Conservation (phyloP, 768 basidiomycete species). For the Russula olivacea region DNA sequence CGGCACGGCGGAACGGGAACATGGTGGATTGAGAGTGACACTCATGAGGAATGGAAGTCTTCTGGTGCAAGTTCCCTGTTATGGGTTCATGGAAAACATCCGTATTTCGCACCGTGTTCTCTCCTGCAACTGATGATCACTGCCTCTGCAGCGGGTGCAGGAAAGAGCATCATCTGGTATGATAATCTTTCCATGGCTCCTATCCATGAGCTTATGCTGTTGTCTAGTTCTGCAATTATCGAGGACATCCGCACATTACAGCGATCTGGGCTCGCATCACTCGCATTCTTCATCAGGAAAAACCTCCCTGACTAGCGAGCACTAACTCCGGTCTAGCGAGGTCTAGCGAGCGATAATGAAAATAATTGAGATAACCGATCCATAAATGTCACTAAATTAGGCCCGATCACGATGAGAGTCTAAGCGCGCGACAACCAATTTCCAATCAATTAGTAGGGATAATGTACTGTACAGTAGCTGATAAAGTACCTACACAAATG, state of each 20-base stretch:
- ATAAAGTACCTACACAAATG: too few relatives aligned
- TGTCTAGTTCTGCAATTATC: background rate
- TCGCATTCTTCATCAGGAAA: slow-evolving; percentile 10
- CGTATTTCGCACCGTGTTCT: too few relatives aligned
- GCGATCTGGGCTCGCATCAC: background rate
- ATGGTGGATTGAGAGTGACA: background rate
- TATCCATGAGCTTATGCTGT: background rate
- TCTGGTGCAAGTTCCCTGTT: background rate
- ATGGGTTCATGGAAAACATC: slow-evolving; percentile 11
- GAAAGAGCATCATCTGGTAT: slow-evolving; percentile 5
- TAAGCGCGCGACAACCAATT: too few relatives aligned
- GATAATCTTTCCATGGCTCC: background rate
- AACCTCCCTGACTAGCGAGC: too few relatives aligned
- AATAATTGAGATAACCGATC: too few relatives aligned
- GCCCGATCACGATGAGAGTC: too few relatives aligned
- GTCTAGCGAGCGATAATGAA: too few relatives aligned
- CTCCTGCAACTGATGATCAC: background rate
- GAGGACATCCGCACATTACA: background rate
- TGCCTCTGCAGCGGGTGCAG: background rate
- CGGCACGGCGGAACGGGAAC: background rate
- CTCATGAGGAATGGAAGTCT: background rate
- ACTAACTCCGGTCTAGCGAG: too few relatives aligned
- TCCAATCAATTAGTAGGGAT: too few relatives aligned
- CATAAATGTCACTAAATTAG: too few relatives aligned
- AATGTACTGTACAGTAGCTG: too few relatives aligned